Percentiles rank a stretch among this genome's conserved stretches.
Evolutionary conservation across 2,329 filamentous ascomycete species (phyloP).

Genomic region (Diaporthe destruens): DNA sequence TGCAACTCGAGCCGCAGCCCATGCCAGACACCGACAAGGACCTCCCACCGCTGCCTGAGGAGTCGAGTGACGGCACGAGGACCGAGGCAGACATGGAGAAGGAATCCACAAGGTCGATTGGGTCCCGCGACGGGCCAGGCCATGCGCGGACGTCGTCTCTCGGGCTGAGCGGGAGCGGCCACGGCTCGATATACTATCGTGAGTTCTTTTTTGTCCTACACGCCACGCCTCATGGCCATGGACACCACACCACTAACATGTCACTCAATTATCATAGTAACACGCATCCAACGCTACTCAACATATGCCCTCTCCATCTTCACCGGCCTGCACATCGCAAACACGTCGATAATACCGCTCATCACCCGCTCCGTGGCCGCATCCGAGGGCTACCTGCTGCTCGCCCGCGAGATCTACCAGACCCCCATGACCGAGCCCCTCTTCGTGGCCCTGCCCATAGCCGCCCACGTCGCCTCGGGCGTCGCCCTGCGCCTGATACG

Average conservation of each 20-base stretch:
- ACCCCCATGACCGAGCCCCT: constrained; percentile 83
- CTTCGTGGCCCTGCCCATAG: constrained; percentile 80
- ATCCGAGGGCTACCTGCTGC: constrained; percentile 88
- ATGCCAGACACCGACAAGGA: constrained; percentile 70
- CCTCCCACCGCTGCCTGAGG: constrained; percentile 54
- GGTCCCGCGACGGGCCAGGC: constrained; percentile 27
- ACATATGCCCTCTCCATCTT: constrained; percentile 87
- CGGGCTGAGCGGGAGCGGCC: constrained; percentile 73
- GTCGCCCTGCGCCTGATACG: constrained; percentile 82
- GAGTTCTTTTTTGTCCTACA: constrained; percentile 52
- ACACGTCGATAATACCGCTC: constrained; percentile 85
- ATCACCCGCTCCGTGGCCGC: constrained; percentile 77
- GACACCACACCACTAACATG: not conserved
- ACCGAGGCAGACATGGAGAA: constrained; percentile 14
- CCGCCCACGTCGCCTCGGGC: constrained; percentile 82
- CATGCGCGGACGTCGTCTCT: constrained; percentile 54
- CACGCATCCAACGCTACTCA: constrained; percentile 86
- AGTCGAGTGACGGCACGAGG: constrained; percentile 43
- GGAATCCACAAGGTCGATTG: constrained; percentile 19
- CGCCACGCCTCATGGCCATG: no score
- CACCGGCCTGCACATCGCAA: constrained; percentile 80
- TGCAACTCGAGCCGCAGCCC: constrained; percentile 85
- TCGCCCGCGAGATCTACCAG: constrained; percentile 93
- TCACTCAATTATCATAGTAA: constrained; percentile 57
- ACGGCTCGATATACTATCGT: constrained; percentile 83